Percentiles rank a stretch among this genome's conserved stretches.
phyloP scores from a whole-genome alignment of 2,329 filamentous ascomycete genomes.

The Pyricularia pennisetigena region DNA sequence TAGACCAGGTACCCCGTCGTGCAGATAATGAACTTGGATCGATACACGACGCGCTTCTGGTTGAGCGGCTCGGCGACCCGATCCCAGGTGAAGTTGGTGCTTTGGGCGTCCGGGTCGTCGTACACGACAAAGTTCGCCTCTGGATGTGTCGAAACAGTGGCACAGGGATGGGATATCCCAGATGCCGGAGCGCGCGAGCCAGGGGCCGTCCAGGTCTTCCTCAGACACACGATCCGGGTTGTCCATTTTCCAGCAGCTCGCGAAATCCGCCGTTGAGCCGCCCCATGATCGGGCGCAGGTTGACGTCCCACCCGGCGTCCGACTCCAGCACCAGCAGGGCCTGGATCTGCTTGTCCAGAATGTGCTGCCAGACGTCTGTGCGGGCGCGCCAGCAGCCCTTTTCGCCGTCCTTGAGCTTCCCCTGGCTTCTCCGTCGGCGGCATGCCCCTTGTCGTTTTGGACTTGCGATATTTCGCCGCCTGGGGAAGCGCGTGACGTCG shows the following conservation, averaged over 20 bases:
- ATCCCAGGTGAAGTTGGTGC: neutral
- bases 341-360: conserved; percentile 12
- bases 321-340: conserved; percentile 18
- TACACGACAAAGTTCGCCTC: conserved; percentile 9
- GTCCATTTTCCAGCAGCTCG: conserved; percentile 9
- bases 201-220: conserved; percentile 12
- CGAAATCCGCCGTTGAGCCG: conserved; percentile 14
- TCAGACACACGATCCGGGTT: conserved; percentile 6
- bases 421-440: conserved; percentile 13
- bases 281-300: conserved; percentile 15
- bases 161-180: conserved; percentile 16
- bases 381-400: conserved; percentile 18
- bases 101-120: conserved; percentile 10
- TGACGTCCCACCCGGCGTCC: conserved; percentile 18
- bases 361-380: conserved; percentile 19
- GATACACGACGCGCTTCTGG: conserved; percentile 14
- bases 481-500: conserved; percentile 13
- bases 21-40: conserved; percentile 14
- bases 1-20: conserved; percentile 18
- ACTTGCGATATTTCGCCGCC: too few species aligned
- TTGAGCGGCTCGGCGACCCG: conserved; percentile 11
- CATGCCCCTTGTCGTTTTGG: conserved; percentile 13
- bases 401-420: conserved; percentile 11
- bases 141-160: conserved; percentile 13
- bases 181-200: conserved; percentile 9